Conservation (phyloP, 768 basidiomycete species). For the Calocybe indica region DNA sequence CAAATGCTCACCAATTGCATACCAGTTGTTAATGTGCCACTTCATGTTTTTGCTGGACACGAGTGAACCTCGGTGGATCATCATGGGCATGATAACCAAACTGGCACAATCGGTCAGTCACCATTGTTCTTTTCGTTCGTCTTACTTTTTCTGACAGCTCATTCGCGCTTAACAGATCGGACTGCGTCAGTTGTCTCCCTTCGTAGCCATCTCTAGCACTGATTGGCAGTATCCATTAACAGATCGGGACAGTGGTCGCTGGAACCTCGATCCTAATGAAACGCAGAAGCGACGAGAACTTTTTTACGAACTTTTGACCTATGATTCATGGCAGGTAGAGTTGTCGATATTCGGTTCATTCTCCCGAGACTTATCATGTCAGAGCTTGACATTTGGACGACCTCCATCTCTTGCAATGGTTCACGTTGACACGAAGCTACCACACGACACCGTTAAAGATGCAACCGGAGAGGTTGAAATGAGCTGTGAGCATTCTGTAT, state of each 20-base stretch:
- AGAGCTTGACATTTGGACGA: constrained; percentile 70
- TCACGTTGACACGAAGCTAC: constrained; percentile 51
- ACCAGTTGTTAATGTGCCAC: constrained; percentile 51
- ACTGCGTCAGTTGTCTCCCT: constrained; percentile 46
- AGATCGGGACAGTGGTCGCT: constrained; percentile 69
- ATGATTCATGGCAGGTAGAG: constrained; percentile 53
- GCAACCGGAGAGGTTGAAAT: constrained; percentile 50
- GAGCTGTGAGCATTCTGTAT: constrained; percentile 40
- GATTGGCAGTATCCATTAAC: constrained; percentile 61
- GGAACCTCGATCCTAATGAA: constrained; percentile 54
- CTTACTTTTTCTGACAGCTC: constrained; percentile 10
- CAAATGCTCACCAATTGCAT: constrained; percentile 9
- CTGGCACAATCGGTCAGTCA: constrained; percentile 58
- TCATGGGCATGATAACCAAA: constrained; percentile 69
- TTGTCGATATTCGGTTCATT: background rate
- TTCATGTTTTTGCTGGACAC: constrained; percentile 47
- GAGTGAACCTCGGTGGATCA: constrained; percentile 59
- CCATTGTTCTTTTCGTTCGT: constrained; percentile 7
- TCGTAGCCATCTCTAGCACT: constrained; percentile 5
- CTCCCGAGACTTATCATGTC: constrained; percentile 5
- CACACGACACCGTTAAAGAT: constrained; percentile 39
- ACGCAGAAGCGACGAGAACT: constrained; percentile 58
- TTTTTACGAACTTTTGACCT: constrained; percentile 61
- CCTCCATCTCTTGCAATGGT: constrained; percentile 58
- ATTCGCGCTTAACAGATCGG: constrained; percentile 40